These are phyloP conservation scores for Metarhizium album DNA, from an alignment of 2,329 filamentous ascomycete genomes.

Conservation along the genomic window DNA sequence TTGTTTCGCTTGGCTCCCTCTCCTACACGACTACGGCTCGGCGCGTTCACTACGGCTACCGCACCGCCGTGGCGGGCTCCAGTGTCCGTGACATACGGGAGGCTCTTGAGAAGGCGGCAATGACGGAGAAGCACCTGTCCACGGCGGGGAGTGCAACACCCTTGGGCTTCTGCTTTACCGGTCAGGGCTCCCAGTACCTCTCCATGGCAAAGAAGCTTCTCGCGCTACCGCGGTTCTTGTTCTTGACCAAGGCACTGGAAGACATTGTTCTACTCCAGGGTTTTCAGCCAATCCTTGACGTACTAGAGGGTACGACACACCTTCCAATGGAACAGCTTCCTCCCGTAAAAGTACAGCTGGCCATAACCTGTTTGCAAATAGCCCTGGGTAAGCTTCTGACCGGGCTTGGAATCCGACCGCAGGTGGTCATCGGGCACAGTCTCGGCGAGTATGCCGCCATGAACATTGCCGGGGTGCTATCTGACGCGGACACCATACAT, in stretches of 20 bases:
- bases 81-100: no score
- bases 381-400: conserved; percentile 44
- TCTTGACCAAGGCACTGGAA: no score
- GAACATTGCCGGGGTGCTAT: conserved; percentile 59
- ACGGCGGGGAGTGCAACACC: no score
- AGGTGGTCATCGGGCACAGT: conserved; percentile 51
- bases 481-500: conserved; percentile 60
- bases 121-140: conserved; percentile 6
- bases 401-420: conserved; percentile 39
- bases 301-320: conserved; percentile 18
- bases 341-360: conserved; percentile 30
- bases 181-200: no score
- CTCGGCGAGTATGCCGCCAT: conserved; percentile 31
- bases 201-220: no score
- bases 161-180: no score
- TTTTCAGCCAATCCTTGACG: conserved; percentile 41
- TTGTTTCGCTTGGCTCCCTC: not conserved
- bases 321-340: no score
- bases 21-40: not conserved
- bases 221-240: no score
- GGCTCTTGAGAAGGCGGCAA: conserved; percentile 27
- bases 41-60: not conserved
- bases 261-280: no score
- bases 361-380: conserved; percentile 44
- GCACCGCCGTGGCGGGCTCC: conserved; percentile 10